Evolutionary conservation across 2,329 filamentous ascomycete genomes (phyloP), one percentile per base, ranked within the genome.

Genomic region (Pseudocercospora ulei): DNA sequence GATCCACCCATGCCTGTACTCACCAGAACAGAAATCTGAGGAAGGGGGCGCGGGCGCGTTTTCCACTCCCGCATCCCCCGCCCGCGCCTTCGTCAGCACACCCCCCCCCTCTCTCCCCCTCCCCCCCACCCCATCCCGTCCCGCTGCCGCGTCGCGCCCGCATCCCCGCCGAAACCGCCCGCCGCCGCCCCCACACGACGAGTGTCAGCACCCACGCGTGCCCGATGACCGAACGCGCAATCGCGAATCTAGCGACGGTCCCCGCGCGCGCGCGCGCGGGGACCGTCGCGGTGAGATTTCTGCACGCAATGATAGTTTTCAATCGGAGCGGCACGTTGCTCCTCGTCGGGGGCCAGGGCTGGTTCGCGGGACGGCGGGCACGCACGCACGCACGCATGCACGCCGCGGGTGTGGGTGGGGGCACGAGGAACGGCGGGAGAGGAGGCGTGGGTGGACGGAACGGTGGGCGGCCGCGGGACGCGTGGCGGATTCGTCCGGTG

Each of bases 311-410:
- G 54, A 58, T 60, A 60, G 57, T 60, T 60, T 60, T 60, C 57
- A 60, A 60, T 57, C 57, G 56, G 48, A 57, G 50, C 49, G 49
- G 41, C 51, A 49, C 49, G n/a, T 57, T 48, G 57, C 56, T 58
- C 53, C 54, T 53, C 54, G 49, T 49, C 44, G 39, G 23, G 47
- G 42, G 38, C 12, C 33, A 41, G 31, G 36, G 39, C 38, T 36
- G 25, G 30, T 39, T 14, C 17, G 22, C 35, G 36, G 35, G 30
- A 39, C 20, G 11, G 48, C 29, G 42, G 56, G 49, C 53, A 55
- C 35, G 44, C 41, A 44, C 7, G 11, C 14, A n/a, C n/a, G n/a
- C n/a, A n/a, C n/a, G n/a, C n/a, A n/a, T n/a, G n/a, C n/a, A n/a
- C n/a, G n/a, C n/a, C n/a, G n/a, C 31, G 20, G 31, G 25, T 11